Evolutionary conservation across 257 asterid genomes (phyloP).

Genomic region (Striga asiatica): DNA sequence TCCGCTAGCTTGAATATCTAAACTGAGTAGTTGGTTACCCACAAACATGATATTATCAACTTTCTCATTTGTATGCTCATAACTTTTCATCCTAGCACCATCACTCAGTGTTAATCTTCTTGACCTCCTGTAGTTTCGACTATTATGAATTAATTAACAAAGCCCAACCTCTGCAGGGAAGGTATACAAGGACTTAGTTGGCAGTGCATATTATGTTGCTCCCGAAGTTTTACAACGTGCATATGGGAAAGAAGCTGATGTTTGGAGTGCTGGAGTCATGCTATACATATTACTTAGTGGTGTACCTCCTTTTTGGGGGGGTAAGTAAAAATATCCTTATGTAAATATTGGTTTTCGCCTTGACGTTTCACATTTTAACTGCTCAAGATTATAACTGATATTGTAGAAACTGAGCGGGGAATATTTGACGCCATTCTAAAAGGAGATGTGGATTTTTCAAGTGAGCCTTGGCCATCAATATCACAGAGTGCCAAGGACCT

Average conservation of each 20-base stretch:
- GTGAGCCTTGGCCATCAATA: constrained; percentile 65
- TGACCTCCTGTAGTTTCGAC: background rate
- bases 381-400: background rate
- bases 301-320: constrained; percentile 90
- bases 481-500: constrained; percentile 73
- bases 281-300: constrained; percentile 75
- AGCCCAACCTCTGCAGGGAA: constrained; percentile 38
- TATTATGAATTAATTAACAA: background rate
- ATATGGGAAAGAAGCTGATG: constrained; percentile 69
- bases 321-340: constrained; percentile 21
- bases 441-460: constrained; percentile 58
- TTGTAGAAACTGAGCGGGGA: constrained; percentile 59
- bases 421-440: constrained; percentile 54
- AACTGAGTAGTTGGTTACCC: background rate
- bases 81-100: background rate
- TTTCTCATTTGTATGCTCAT: background rate
- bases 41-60: background rate
- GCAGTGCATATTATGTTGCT: constrained; percentile 85
- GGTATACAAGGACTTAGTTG: constrained; percentile 60
- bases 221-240: constrained; percentile 67
- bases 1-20: background rate
- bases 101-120: background rate
- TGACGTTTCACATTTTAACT: background rate
- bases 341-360: background rate
- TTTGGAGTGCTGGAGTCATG: constrained; percentile 92